These are phyloP conservation scores for Phytophthora fragariae DNA, from an alignment of 352 stramenopile genomes.

Conservation along the genomic window DNA sequence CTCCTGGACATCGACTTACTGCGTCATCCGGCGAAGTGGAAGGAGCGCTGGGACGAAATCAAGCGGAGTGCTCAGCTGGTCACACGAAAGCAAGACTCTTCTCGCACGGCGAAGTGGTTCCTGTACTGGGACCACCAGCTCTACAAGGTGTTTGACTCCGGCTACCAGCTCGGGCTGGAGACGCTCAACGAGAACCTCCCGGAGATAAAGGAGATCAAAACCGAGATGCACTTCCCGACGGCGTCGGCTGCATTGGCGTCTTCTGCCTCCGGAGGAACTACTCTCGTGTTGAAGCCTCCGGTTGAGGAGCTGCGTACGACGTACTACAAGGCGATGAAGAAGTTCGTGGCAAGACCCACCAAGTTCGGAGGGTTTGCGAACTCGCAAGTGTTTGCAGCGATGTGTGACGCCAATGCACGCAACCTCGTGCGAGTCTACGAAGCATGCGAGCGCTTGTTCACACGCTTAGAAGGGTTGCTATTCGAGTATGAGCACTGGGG, in stretches of 20 bases:
- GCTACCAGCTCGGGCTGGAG: conserved; percentile 94
- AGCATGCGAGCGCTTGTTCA: conserved; percentile 93
- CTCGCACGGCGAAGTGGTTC: conserved; percentile 92
- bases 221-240: conserved; percentile 73
- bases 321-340: conserved; percentile 97
- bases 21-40: conserved; percentile 86
- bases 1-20: conserved; percentile 94
- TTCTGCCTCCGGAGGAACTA: conserved; percentile 22
- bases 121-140: conserved; percentile 95
- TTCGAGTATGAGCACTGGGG: conserved; percentile 89
- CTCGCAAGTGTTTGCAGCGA: conserved; percentile 83
- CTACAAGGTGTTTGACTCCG: conserved; percentile 95
- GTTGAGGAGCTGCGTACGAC: conserved; percentile 93
- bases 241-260: conserved; percentile 15
- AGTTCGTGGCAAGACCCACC: conserved; percentile 93
- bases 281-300: conserved; percentile 90
- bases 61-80: conserved; percentile 73
- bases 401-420: conserved; percentile 89
- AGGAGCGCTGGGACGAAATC: conserved; percentile 86
- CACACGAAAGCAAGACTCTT: conserved; percentile 80
- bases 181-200: conserved; percentile 94
- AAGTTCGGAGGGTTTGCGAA: conserved; percentile 92
- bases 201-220: conserved; percentile 90
- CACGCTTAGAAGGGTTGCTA: conserved; percentile 71
- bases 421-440: conserved; percentile 92